Evolutionary conservation across 352 stramenopile species (phyloP).

Genomic region (Phytophthora cryptogea): DNA sequence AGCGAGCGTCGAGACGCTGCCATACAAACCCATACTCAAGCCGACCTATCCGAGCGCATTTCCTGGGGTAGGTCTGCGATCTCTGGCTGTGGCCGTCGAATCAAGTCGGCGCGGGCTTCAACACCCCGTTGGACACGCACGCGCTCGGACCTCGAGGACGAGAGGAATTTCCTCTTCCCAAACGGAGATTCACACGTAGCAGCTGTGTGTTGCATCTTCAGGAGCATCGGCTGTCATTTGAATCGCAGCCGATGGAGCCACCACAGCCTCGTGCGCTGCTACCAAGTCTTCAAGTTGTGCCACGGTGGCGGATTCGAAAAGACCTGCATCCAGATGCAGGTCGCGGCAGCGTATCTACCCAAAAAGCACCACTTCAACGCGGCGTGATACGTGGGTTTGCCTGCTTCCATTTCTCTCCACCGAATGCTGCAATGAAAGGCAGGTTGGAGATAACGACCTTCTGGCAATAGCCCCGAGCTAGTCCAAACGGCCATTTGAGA

Average conservation of each 20-base stretch:
- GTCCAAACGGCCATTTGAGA: constrained; percentile 3
- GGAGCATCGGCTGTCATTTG: not conserved
- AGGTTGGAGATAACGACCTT: constrained; percentile 2
- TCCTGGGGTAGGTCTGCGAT: constrained; percentile 1
- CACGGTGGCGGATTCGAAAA: not conserved
- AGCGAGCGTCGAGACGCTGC: not conserved
- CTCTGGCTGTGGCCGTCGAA: constrained; percentile 9
- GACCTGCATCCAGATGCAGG: constrained; percentile 14
- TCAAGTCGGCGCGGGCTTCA: constrained; percentile 27
- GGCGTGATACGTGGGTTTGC: too few relatives aligned
- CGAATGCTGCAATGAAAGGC: not conserved
- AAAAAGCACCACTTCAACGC: not conserved
- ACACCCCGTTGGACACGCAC: constrained; percentile 24
- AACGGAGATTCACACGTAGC: too few relatives aligned
- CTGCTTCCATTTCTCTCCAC: not conserved
- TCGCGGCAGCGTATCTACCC: constrained; percentile 13
- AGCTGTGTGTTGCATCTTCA: constrained; percentile 5
- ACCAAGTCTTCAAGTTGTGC: too few relatives aligned
- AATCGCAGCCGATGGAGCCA: constrained; percentile 3
- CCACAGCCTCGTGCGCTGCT: not conserved
- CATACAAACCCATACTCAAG: constrained; percentile 5
- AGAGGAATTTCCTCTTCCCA: not conserved
- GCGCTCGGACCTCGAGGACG: constrained; percentile 19
- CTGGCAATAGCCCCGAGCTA: constrained; percentile 1
- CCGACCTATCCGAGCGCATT: constrained; percentile 10